Evolutionary conservation across 2,329 filamentous ascomycete species (phyloP), one percentile per base, ranked within the genome.

Genomic region (Aspergillus udagawae): DNA sequence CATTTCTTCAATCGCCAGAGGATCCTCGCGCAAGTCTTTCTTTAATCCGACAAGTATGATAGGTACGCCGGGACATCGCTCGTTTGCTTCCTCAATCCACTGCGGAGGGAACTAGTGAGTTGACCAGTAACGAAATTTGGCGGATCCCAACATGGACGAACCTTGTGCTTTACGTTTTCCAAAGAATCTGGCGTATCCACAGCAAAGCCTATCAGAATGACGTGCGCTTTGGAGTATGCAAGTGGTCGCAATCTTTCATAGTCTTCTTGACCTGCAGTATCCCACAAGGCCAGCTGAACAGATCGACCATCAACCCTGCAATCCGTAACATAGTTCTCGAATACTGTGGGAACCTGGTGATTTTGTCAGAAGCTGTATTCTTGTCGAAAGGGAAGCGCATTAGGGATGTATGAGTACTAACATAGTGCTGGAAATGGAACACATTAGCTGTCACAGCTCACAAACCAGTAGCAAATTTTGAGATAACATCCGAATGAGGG

Each of bases 241-340:
- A 99, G 82, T 53, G 94, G 94, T 62, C 94, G 89, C 78, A 99
- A 81, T 73, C 94, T 85, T 77, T 99, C 94, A 75, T 99, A 99
- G 74, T 99, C 94, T 83, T 99, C 94, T 77, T 99, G 94, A 59
- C 94, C 94, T 52, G 94, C 94, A n/a, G 94, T 99, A 86, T 99
- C 94, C 94, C 94, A 99, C 68, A 99, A 81, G 52, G 94, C 94
- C 62, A 99, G 83, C 79, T 99, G 94, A 42, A 99, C 94, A n/a
- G 91, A 96, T 75, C 96, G 96, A 70, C 94, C 94, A 73, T 99
- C 94, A 59, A 99, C 94, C 79, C 93, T 85, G 77, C 94, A 99
- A 79, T 99, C 94, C 67, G 94, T 99, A 63, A 99, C 94, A 71
- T 99, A 99, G 79, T 99, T 99, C 74, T 99, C 94, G 76, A 99